phyloP scores from a whole-genome alignment of 2,329 filamentous ascomycete species.

The Rhytidhysteron rufulum region DNA sequence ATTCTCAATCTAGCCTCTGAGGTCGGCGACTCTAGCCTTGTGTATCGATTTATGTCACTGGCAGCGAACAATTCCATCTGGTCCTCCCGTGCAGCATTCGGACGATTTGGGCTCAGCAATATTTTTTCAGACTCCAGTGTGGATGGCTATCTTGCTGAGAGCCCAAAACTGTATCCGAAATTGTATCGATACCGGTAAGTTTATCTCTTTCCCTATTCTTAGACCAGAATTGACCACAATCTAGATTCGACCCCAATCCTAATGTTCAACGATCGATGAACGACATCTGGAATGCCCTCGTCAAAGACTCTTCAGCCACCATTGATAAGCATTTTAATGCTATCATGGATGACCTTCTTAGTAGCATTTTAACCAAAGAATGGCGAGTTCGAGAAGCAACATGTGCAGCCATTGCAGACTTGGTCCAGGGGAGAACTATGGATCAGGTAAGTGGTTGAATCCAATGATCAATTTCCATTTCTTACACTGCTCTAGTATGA shows the following conservation, averaged over 20 bases:
- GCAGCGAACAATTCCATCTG: slow-evolving; percentile 95
- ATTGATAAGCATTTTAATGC: slow-evolving; percentile 80
- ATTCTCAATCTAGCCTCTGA: slow-evolving; percentile 95
- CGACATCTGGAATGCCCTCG: slow-evolving; percentile 94
- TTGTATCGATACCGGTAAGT: slow-evolving; percentile 74
- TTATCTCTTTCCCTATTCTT: background rate
- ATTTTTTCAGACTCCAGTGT: slow-evolving; percentile 81
- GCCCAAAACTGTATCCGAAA: slow-evolving; percentile 93
- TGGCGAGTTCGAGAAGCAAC: slow-evolving; percentile 93
- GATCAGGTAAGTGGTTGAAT: slow-evolving; percentile 37
- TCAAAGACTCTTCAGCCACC: slow-evolving; percentile 76
- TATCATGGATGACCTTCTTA: slow-evolving; percentile 83
- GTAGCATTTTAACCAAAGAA: slow-evolving; percentile 82
- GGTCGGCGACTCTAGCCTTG: slow-evolving; percentile 90
- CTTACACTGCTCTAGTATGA: slow-evolving; percentile 58
- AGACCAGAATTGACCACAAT: too few relatives aligned
- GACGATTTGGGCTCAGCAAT: slow-evolving; percentile 85
- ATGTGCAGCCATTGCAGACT: slow-evolving; percentile 82
- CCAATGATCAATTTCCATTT: background rate
- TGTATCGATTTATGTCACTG: slow-evolving; percentile 98
- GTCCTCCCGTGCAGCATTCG: slow-evolving; percentile 95
- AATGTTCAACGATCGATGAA: slow-evolving; percentile 96
- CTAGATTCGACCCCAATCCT: slow-evolving; percentile 78
- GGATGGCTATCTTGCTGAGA: slow-evolving; percentile 65
- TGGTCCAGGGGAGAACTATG: slow-evolving; percentile 72